Conservation (phyloP, 495 filamentous ascomycete species). For the Cercophora newfieldiana region DNA sequence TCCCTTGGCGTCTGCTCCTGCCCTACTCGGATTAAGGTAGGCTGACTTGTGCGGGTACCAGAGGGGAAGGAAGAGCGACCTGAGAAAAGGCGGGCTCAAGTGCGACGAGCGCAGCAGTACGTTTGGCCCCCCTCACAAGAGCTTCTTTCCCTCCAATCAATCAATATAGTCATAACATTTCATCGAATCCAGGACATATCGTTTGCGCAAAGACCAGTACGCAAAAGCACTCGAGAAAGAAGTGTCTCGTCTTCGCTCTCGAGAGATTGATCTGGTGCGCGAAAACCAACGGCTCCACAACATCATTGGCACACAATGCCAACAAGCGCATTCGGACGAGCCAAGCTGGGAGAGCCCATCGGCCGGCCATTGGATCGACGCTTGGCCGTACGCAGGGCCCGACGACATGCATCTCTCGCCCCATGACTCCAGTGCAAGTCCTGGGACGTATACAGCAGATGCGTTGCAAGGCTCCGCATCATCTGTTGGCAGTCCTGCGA, state of each 20-base stretch:
- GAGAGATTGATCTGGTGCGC: background rate
- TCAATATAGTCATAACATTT: background rate
- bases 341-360: background rate
- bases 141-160: background rate
- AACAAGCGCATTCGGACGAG: background rate
- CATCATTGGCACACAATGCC: background rate
- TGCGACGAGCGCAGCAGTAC: slow-evolving; percentile 3
- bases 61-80: slow-evolving; percentile 1
- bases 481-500: no score
- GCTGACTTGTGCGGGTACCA: background rate
- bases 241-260: background rate
- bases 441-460: background rate
- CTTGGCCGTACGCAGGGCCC: no score
- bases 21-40: background rate
- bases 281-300: background rate
- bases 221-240: slow-evolving; percentile 4
- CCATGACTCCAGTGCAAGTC: background rate
- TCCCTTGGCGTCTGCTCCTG: no score
- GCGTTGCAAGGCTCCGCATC: no score
- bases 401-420: background rate
- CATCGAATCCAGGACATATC: background rate
- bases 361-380: background rate
- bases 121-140: background rate
- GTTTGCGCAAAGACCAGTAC: slow-evolving; percentile 8
- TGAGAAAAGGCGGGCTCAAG: slow-evolving; percentile 2